A percentile compares a stretch with the other conserved stretches of the same genome.
phyloP scores from a whole-genome alignment of 257 asterid genomes.

The Solanum bulbocastanum region DNA sequence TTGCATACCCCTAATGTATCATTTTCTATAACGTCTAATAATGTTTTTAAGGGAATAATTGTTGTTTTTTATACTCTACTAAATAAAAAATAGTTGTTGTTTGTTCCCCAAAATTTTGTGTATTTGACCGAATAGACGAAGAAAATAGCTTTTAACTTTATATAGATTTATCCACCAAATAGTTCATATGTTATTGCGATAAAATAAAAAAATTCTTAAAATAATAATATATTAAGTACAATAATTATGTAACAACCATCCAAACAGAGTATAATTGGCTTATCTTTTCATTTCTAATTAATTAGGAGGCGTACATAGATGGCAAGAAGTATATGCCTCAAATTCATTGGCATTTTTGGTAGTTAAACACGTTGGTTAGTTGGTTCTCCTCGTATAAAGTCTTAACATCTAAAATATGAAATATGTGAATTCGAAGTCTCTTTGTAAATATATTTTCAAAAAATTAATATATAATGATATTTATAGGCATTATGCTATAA shows the following conservation, averaged over 20 bases:
- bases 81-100: not conserved
- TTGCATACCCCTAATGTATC: not conserved
- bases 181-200: not conserved
- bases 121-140: not conserved
- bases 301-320: not conserved
- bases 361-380: not conserved
- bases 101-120: not conserved
- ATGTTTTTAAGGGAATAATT: not conserved
- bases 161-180: not conserved
- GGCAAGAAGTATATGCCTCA: not conserved
- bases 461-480: no score
- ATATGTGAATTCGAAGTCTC: no score
- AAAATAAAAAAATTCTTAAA: no score
- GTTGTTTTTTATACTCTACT: not conserved
- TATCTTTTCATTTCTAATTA: not conserved
- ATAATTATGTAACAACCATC: not conserved
- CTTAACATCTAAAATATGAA: not conserved
- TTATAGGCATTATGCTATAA: no score
- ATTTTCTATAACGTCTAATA: not conserved
- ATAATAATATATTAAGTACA: no score
- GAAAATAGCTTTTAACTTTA: not conserved
- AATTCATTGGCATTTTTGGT: not conserved
- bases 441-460: no score
- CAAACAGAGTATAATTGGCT: not conserved
- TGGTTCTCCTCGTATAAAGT: not conserved